Base-by-base conservation (phyloP, 1,139 yeast genomes). In the Candida sp. region DNA sequence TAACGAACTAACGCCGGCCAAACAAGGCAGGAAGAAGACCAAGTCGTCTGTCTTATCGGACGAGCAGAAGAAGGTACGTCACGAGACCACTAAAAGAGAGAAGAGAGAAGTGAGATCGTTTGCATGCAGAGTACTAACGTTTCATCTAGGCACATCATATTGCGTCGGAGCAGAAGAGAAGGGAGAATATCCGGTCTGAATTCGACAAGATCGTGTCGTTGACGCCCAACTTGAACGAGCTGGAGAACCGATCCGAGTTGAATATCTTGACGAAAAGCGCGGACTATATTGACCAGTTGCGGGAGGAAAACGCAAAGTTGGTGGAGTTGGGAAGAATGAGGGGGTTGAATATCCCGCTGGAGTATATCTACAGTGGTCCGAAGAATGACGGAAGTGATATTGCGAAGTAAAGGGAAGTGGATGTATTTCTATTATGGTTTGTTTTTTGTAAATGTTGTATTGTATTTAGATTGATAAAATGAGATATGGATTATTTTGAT, bases 111-210 rank as follows among this genome's bases (percentile, higher is more conserved):
- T 12, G 4, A 5, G n/a, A 26, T 17, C 3, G 22, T 22, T 43
- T 38, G 9, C 28, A n/a, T 17, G 17, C 17, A 17, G 17, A 17
- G 31, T 52, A 54, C 62, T 57, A 57, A 57, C 60, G n/a, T 26
- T 27, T n/a, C 42, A 31, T 39, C 45, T 42, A 75, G 78, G 81
- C 81, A 1, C 82, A 77, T 54, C 82, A 77, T 54, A 77, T 77
- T 17, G 81, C 81, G 11, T 76, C 81, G 1, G 82, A 77, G 55
- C 81, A 77, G 56, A 77, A 75, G 55, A 63, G 82, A 60, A 65
- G 82, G 56, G 80, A 75, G 52, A 76, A 77, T 54, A 77, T 77
- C 35, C 66, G 82, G 42, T 68, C 78, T 11, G 81, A 77, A 55
- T 77, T 77, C 58, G 82, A 77, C 56, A 69, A 69, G 49, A 74